Conservation (phyloP, 2,329 filamentous ascomycete genomes). For the Talaromyces sp. region DNA sequence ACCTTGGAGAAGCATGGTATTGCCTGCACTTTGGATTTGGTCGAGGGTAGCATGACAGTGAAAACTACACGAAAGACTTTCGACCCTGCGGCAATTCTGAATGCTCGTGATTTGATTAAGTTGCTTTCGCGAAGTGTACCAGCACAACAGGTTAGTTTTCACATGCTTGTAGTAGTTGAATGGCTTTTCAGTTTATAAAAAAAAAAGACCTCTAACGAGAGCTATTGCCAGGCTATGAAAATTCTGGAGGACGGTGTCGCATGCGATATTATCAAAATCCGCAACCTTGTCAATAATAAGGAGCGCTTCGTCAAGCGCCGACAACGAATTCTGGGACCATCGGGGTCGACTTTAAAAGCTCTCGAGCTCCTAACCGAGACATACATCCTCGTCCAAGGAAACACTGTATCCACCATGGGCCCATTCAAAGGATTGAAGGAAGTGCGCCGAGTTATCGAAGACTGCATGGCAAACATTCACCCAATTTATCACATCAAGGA, state of each 20-base stretch:
- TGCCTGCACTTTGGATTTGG: conserved; percentile 84
- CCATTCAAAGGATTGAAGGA: conserved; percentile 91
- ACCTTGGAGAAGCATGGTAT: conserved; percentile 83
- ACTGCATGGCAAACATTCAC: conserved; percentile 94
- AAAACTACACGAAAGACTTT: conserved; percentile 89
- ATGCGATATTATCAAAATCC: conserved; percentile 94
- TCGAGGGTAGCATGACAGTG: conserved; percentile 94
- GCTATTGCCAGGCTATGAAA: conserved; percentile 60
- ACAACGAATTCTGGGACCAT: conserved; percentile 85
- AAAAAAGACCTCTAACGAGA: conserved; percentile 13
- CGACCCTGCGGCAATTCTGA: conserved; percentile 88
- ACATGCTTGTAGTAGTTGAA: neutral
- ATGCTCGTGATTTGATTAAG: conserved; percentile 91
- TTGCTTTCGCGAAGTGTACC: conserved; percentile 86
- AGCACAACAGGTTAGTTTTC: conserved; percentile 59
- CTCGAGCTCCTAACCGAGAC: conserved; percentile 85
- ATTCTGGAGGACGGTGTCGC: conserved; percentile 89
- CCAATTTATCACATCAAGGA: conserved; percentile 92
- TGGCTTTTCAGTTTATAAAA: too few species aligned
- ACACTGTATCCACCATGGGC: conserved; percentile 89
- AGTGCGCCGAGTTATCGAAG: conserved; percentile 79
- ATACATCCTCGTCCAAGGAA: conserved; percentile 94
- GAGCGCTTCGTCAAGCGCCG: conserved; percentile 92
- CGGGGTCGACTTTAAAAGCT: conserved; percentile 88
- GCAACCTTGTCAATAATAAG: conserved; percentile 84